Base-by-base conservation (phyloP, 1,284 basidiomycete genomes). In the Calocybe gambosa region DNA sequence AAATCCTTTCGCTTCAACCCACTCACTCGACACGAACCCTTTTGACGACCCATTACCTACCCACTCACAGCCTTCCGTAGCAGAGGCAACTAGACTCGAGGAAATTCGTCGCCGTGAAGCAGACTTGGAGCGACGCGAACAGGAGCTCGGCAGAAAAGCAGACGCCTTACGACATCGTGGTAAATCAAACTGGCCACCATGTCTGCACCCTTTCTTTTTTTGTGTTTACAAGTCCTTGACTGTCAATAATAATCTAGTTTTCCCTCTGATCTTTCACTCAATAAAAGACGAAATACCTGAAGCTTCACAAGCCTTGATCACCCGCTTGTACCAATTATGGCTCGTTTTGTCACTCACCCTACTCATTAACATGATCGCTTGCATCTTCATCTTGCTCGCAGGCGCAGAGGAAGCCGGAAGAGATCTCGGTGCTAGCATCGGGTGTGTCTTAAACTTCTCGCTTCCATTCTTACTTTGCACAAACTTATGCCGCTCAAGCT, bases 221-320 rank as follows among this genome's bases (percentile, higher is more conserved):
- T 49, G 23, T n/a, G 8, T 16, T 31, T 20, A 34, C 29, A 38
- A 55, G 43, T 56, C 52, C 56, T 50, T 53, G 50, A 39, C 26
- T 4, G 21, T 23, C 20, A 19, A 38, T 44, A 42, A 48, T 47
- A 43, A 53, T 46, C 13, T 65, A 93, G 90, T 94, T 76, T 93
- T 85, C 62, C 95, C 94, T 16, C 70, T 99, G 57, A 85, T 98
- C 62, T 96, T 85, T 69, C 95, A 98, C 67, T 87, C 90, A 49
- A 94, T 98, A 58, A 64, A 74, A 50, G 85, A 88, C 50, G 92
- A 98, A 62, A 94, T 98, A 43, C 87, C 93, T 4, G 80, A 89
- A 53, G 80, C 84, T 18, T 85, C 84, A 46, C 84, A 82, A 53
- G 75, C 81, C 3, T 77, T 93, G 56, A 85, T 96, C 55, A 84